Base-by-base conservation (phyloP, 2,329 filamentous ascomycete genomes). In the Aschersonia sp. region DNA sequence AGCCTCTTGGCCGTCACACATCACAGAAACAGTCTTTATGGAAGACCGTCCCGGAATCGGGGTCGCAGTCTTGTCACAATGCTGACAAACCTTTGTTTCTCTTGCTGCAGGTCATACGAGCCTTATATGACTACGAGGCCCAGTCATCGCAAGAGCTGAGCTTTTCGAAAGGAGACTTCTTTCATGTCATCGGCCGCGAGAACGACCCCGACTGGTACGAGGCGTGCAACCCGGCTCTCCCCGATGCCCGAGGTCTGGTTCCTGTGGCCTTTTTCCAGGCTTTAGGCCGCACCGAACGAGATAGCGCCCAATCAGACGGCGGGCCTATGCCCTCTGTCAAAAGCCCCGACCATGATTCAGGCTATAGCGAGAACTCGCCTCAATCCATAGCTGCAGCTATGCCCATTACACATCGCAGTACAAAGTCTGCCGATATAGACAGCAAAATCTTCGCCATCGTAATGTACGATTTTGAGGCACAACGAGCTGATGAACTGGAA, bases 171-270 rank as follows among this genome's bases (percentile, higher is more conserved):
- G 92, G 92, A 60, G 92, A 98, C 65, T 98, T 97, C 66, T 92
- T 98, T 64, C 91, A 97, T 71, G 92, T 98, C 54, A 91, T 97
- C 65, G 88, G 86, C 59, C 84, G 91, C 65, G 92, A 97, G 70
- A 84, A 96, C 72, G 91, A 97, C 63, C 70, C 73, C 41, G 88
- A 96, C 63, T 98, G 92, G 91, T 98, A 96, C 74, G 92, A 97
- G 68, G 92, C 91, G 48, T 97, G 89, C 74, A 98, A 98, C 63
- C 92, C 92, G 51, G 78, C 85, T 46, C 74, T 95, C 54, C 88
- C 85, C 59, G 84, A 84, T 66, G 87, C 88, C 46, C 82, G 89
- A 55, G 92, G 92, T 52, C 77, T 98, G 51, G 92, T 98, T 43
- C 92, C 92, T 5, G 92, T 96, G 50, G 80, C 84, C 50, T 96